Base-by-base conservation (phyloP, 2,329 filamentous ascomycete genomes). In the Fusarium siculi region DNA sequence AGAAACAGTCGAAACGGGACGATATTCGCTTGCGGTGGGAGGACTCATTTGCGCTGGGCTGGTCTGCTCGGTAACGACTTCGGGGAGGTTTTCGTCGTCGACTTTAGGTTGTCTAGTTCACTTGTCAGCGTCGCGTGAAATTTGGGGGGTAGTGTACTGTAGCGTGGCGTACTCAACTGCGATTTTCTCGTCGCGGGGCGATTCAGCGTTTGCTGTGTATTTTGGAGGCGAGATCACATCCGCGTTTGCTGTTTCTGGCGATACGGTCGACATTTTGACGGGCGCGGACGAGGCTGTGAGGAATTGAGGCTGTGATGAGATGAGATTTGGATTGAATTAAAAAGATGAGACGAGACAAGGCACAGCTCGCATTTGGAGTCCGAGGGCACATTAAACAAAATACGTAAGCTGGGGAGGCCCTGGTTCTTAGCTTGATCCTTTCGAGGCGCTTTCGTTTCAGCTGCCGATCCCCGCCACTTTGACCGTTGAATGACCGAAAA, bases 21-120 rank as follows among this genome's bases (percentile, higher is more conserved):
- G 34, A 10, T 69, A 59, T 36, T 72, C 67, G 59, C 25, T 62
- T n/a, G 28, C 55, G 4, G 52, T 32, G 3, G 42, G 42, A 25
- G 46, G 66, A 36, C 39, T 68, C 30, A 32, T 55, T 46, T 72
- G 52, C 19, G 62, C 28, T 34, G 58, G 40, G 16, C 14, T 49
- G 2, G n/a, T n/a, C 21, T 63, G 25, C 9, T 65, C 63, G 44
- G 49, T 46, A 1, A 77, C 76, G 46, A 78, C 76, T 62, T 77
- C 76, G 65, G 76, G 76, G 57, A 77, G 76, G 53, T 74, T 74
- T 5, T 68, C 63, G 63, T 77, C 74, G 59, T 78, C 63, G 36
- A 68, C 44, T 30, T 37, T 63, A 2, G 15, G 61, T 4, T 70
- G 34, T 21, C 72, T 75, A 16, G 0, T n/a, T 2, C 4, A 40